Percentiles rank a stretch among this genome's conserved stretches.
Conservation (phyloP, 1,284 basidiomycete species). For the Tylopilus sp. region DNA sequence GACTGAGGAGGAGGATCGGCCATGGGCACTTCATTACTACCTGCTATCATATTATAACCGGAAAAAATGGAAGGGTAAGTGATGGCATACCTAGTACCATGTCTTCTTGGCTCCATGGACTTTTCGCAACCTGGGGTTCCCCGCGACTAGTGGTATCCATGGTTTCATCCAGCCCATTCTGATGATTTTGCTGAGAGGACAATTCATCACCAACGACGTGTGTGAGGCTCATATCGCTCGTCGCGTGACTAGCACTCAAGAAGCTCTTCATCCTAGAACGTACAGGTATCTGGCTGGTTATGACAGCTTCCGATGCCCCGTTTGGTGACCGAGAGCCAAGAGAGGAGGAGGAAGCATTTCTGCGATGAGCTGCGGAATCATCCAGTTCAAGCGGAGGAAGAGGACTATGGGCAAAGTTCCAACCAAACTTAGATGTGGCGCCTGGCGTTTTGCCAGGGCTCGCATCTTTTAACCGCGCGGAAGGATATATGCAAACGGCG, state of each 20-base stretch:
- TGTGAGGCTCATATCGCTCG: constrained; percentile 32
- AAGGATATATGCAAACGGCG: neutral
- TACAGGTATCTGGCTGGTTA: constrained; percentile 45
- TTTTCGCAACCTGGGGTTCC: constrained; percentile 24
- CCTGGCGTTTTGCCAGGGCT: constrained; percentile 21
- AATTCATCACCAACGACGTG: constrained; percentile 22
- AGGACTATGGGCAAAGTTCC: constrained; percentile 38
- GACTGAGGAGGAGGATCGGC: constrained; percentile 19
- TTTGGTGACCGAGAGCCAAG: constrained; percentile 27
- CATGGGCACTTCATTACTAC: constrained; percentile 38
- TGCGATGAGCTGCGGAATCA: constrained; percentile 29
- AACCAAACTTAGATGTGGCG: constrained; percentile 38
- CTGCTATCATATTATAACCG: constrained; percentile 25
- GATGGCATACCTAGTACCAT: constrained; percentile 34
- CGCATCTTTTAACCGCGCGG: constrained; percentile 2
- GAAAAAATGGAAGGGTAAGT: neutral
- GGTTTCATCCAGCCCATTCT: constrained; percentile 31
- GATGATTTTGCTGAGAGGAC: constrained; percentile 27
- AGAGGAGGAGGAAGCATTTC: constrained; percentile 19
- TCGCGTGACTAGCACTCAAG: constrained; percentile 12
- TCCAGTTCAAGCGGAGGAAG: constrained; percentile 42
- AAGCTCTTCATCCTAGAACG: constrained; percentile 34
- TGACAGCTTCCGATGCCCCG: constrained; percentile 21
- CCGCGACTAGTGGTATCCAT: constrained; percentile 27
- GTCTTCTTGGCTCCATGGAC: constrained; percentile 29